These are phyloP conservation scores for Pseudogymnoascus sp. DNA, from an alignment of 2,329 filamentous ascomycete species.

Conservation along the genomic window DNA sequence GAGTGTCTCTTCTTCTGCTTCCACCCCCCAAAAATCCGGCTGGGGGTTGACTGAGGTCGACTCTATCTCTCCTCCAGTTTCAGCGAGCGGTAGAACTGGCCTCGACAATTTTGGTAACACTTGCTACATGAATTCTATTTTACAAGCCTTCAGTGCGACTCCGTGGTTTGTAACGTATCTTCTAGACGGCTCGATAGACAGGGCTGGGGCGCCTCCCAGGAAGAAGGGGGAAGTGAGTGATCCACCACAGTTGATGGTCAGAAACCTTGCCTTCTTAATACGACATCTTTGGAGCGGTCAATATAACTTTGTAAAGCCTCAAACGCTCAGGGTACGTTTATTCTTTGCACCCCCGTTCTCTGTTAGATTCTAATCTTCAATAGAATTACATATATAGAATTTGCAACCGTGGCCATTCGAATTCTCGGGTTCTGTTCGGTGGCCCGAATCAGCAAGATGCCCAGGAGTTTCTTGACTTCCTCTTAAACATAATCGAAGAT, in stretches of 20 bases:
- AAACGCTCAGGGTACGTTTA: constrained; percentile 48
- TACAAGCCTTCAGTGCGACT: constrained; percentile 76
- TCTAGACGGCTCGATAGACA: constrained; percentile 49
- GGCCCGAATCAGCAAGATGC: constrained; percentile 79
- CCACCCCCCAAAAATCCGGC: constrained; percentile 33
- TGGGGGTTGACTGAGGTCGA: constrained; percentile 29
- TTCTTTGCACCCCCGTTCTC: not conserved
- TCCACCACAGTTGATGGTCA: constrained; percentile 50
- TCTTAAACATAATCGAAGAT: constrained; percentile 73
- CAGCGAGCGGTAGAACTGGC: constrained; percentile 57
- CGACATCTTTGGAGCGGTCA: constrained; percentile 29
- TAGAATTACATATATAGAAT: constrained; percentile 58
- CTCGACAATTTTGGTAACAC: constrained; percentile 73
- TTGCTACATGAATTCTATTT: constrained; percentile 86
- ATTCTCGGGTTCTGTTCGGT: constrained; percentile 53
- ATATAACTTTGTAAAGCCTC: constrained; percentile 37
- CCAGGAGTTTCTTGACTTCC: constrained; percentile 78
- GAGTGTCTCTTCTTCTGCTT: constrained; percentile 33
- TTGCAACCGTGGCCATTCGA: constrained; percentile 39
- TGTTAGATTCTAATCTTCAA: constrained; percentile 26
- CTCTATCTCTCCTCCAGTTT: constrained; percentile 32
- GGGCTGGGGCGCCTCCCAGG: constrained; percentile 58
- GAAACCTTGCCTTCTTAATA: constrained; percentile 51
- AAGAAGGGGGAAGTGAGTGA: constrained; percentile 48
- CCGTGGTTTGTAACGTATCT: constrained; percentile 57